Conservation (phyloP, 306 rosid species). For the Luffa aegyptiaca region DNA sequence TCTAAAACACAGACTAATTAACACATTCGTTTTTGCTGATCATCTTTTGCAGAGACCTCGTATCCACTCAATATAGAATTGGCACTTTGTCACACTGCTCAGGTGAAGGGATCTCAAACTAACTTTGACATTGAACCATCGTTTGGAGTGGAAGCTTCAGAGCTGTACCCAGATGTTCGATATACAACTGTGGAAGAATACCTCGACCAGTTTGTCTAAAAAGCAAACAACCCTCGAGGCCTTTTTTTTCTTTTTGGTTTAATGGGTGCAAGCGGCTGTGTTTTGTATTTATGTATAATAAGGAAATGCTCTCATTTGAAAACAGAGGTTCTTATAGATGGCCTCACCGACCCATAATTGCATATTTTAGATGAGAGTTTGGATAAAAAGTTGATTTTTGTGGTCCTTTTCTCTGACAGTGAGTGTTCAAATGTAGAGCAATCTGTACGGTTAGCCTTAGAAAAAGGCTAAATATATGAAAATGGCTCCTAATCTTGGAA, state of each 20-base stretch:
- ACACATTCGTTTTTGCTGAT: neutral
- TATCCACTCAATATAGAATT: conserved; percentile 24
- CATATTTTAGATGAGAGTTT: neutral
- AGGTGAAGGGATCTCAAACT: conserved; percentile 38
- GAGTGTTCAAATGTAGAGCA: neutral
- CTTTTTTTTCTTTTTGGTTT: neutral
- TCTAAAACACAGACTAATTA: neutral
- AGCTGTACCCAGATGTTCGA: conserved; percentile 52
- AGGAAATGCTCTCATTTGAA: neutral
- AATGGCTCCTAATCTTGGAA: no score
- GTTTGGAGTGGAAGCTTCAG: conserved; percentile 54
- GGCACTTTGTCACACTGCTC: conserved; percentile 33
- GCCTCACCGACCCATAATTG: neutral
- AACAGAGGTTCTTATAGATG: neutral
- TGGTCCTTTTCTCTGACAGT: neutral
- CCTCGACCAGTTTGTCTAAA: conserved; percentile 43
- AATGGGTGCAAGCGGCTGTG: neutral
- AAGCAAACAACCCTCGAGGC: neutral
- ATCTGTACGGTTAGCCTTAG: no score
- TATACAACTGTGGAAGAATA: conserved; percentile 50
- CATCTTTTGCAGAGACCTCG: conserved; percentile 28
- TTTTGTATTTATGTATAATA: neutral
- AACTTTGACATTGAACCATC: conserved; percentile 50
- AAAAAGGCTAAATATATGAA: no score
- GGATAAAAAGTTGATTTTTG: neutral